Evolutionary conservation across 768 basidiomycete species (phyloP).

Genomic region (Lactarius pseudohatsudake): DNA sequence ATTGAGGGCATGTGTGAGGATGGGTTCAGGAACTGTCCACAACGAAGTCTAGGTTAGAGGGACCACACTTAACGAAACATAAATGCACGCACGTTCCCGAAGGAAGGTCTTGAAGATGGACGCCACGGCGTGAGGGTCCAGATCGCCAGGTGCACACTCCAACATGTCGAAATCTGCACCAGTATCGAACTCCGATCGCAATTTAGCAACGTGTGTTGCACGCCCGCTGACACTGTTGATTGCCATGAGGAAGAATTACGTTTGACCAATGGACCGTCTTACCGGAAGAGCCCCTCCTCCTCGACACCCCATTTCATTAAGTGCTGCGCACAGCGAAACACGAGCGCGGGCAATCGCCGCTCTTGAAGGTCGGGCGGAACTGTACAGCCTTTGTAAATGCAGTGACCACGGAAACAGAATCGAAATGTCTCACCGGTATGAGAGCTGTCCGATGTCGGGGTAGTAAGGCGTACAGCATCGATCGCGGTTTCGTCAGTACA

Average conservation of each 20-base stretch:
- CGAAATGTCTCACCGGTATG: constrained; percentile 11
- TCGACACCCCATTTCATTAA: constrained; percentile 78
- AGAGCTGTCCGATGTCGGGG: constrained; percentile 16
- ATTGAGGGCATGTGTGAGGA: constrained; percentile 69
- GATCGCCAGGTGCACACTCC: constrained; percentile 75
- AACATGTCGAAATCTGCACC: constrained; percentile 86
- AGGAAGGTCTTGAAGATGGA: constrained; percentile 91
- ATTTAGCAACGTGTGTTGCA: constrained; percentile 71
- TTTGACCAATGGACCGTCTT: constrained; percentile 32
- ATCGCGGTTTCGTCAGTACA: constrained; percentile 61
- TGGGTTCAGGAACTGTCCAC: constrained; percentile 77
- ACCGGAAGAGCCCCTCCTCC: constrained; percentile 88
- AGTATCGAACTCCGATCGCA: constrained; percentile 80
- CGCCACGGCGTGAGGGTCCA: constrained; percentile 94
- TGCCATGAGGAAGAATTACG: constrained; percentile 10
- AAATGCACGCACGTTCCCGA: constrained; percentile 73
- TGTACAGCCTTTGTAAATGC: constrained; percentile 12
- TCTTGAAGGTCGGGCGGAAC: constrained; percentile 22
- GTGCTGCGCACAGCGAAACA: constrained; percentile 82
- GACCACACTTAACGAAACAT: constrained; percentile 14
- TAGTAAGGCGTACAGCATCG: constrained; percentile 28
- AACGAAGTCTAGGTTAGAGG: constrained; percentile 15
- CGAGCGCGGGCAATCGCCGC: constrained; percentile 64
- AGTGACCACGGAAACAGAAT: constrained; percentile 17
- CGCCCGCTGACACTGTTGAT: constrained; percentile 72